Conservation (phyloP, 2,329 filamentous ascomycete genomes). For the Microdochium nivale region DNA sequence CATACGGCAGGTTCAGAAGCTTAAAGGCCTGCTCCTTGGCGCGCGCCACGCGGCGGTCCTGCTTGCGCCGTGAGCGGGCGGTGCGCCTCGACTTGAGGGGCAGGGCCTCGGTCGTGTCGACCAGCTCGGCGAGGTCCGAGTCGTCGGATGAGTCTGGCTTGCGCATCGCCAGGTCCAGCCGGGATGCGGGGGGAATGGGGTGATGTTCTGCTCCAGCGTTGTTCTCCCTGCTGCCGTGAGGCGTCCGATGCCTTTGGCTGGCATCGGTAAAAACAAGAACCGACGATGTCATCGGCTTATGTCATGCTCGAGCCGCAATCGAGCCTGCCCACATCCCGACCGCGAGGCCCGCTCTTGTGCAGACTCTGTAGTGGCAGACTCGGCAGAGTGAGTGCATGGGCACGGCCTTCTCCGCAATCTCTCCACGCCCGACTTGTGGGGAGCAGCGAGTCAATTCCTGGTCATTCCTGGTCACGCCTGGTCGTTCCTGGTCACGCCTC, state of each 20-base stretch:
- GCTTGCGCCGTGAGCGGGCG: conserved; percentile 34
- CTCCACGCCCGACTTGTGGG: no score
- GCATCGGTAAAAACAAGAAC: neutral
- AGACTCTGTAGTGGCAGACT: no score
- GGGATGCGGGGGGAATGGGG: no score
- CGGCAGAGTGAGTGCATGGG: no score
- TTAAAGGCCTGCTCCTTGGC: conserved; percentile 24
- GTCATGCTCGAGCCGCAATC: neutral
- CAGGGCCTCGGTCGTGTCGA: conserved; percentile 33
- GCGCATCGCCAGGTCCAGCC: conserved; percentile 7
- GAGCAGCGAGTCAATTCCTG: no score
- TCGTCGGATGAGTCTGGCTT: conserved; percentile 16
- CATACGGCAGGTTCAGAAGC: conserved; percentile 40
- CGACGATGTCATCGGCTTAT: neutral
- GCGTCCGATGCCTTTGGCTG: no score
- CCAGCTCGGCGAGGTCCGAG: conserved; percentile 37
- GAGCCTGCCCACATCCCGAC: neutral
- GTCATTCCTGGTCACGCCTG: no score
- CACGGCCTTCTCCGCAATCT: no score
- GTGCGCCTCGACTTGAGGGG: conserved; percentile 43
- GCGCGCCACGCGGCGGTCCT: conserved; percentile 6
- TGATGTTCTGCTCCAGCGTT: no score
- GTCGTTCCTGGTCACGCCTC: no score
- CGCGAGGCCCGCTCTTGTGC: no score
- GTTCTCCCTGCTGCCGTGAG: no score